Conservation (phyloP, 331 rosid genomes). For the Malus hybrid region DNA sequence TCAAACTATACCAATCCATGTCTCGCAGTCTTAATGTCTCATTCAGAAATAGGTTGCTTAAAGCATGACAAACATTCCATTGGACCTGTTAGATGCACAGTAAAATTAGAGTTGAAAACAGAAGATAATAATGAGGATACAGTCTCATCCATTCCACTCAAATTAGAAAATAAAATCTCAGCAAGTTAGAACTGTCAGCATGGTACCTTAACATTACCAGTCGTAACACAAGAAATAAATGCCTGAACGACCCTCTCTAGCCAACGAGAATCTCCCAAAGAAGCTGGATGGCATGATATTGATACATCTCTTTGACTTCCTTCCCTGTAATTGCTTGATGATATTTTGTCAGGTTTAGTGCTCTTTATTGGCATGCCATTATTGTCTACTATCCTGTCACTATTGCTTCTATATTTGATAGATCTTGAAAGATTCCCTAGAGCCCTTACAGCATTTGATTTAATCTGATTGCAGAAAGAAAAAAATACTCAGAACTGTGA, state of each 20-base stretch:
- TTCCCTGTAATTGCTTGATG: constrained; percentile 19
- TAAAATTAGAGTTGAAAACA: constrained; percentile 15
- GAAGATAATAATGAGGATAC: constrained; percentile 10
- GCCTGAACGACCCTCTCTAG: constrained; percentile 73
- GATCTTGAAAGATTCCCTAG: constrained; percentile 90
- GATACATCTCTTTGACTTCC: constrained; percentile 18
- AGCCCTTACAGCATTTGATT: constrained; percentile 98
- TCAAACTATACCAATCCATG: constrained; percentile 63
- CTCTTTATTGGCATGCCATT: constrained; percentile 7
- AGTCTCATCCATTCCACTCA: constrained; percentile 8
- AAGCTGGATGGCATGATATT: constrained; percentile 19
- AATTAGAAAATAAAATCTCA: background rate
- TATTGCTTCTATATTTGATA: constrained; percentile 37
- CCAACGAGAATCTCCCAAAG: constrained; percentile 33
- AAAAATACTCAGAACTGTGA: background rate
- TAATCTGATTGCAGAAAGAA: constrained; percentile 49
- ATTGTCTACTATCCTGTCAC: constrained; percentile 19
- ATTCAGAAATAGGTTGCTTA: constrained; percentile 85
- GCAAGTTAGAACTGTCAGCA: constrained; percentile 5
- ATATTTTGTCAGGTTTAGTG: constrained; percentile 13
- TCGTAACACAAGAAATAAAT: constrained; percentile 68
- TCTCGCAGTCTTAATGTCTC: constrained; percentile 73
- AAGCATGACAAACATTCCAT: constrained; percentile 98
- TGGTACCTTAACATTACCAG: constrained; percentile 91
- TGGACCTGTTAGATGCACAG: constrained; percentile 59